Evolutionary conservation across 2,329 filamentous ascomycete genomes (phyloP), one percentile per base, ranked within the genome.

Genomic region (Colletotrichum kahawae): DNA sequence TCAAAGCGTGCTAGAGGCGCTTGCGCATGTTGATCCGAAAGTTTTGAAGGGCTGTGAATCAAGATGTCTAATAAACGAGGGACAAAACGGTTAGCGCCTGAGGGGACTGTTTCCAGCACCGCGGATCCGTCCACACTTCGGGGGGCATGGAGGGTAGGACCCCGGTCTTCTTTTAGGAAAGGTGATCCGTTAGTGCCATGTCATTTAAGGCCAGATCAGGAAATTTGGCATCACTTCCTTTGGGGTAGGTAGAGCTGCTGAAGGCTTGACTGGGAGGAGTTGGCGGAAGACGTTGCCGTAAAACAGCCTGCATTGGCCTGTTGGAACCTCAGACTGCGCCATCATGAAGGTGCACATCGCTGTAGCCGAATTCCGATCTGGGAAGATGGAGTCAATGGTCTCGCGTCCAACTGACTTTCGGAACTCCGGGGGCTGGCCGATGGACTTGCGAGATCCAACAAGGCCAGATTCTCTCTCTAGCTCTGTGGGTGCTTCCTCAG

Each of bases 111-210:
- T 63, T 67, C 72, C 63, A 75, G 34, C 62, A 64, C 56, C 48
- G 63, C 69, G 69, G 68, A 67, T 75, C 69, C 56, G 34, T 21
- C 56, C 43, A 72, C 43, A 57, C 21, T 63, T 64, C 31, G 9
- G 69, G 72, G 27, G 33, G 13, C 43, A 65, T 67, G 69, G 68
- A 67, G 56, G 68, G 72, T 57, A 60, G 21, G 7, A 64, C 63
- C 72, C 63, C 68, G 68, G 68, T 64, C 72, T 63, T 14, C 43
- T 31, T 71, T 56, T 33, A 65, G 72, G 72, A 64, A 75, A 71
- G 68, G 29, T 48, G 33, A 63, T 57, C 72, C 72, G 72, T 59
- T 64, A 72, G 72, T 43, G 68, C 68, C 62, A 57, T 24, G 27
- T n/a, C 27, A 24, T 31, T 16, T 31, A 27, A 24, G 62, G 16